Evolutionary conservation across 345 rosid species (phyloP).

Genomic region (Hirschfeldia incana): DNA sequence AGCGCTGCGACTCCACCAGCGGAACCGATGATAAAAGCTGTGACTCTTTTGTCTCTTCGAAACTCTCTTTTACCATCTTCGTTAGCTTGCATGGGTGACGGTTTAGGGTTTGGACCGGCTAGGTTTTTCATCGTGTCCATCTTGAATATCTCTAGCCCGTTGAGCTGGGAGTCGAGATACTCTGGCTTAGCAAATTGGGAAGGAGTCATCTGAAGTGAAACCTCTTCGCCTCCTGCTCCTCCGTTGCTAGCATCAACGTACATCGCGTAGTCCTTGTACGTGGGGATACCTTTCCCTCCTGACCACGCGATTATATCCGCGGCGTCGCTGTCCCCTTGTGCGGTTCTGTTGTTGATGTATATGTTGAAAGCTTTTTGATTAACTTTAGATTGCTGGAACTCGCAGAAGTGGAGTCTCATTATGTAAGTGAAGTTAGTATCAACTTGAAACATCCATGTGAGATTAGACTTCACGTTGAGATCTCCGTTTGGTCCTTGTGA

Average conservation of each 20-base stretch:
- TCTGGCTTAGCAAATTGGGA: slow-evolving; percentile 44
- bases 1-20: slow-evolving; percentile 61
- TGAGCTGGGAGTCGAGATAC: slow-evolving; percentile 53
- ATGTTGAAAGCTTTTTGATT: slow-evolving; percentile 72
- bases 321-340: slow-evolving; percentile 40
- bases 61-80: slow-evolving; percentile 28
- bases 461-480: slow-evolving; percentile 51
- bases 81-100: slow-evolving; percentile 53
- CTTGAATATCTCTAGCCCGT: slow-evolving; percentile 80
- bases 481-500: slow-evolving; percentile 48
- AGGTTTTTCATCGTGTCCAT: slow-evolving; percentile 47
- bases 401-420: slow-evolving; percentile 77
- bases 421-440: slow-evolving; percentile 71
- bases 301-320: slow-evolving; percentile 71
- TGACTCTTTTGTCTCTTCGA: slow-evolving; percentile 28
- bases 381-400: slow-evolving; percentile 43
- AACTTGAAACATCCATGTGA: slow-evolving; percentile 73
- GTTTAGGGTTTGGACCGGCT: slow-evolving; percentile 69
- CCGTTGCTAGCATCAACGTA: slow-evolving; percentile 44
- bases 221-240: slow-evolving; percentile 40
- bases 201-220: slow-evolving; percentile 58
- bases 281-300: slow-evolving; percentile 47
- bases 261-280: slow-evolving; percentile 59
- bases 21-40: slow-evolving; percentile 47
- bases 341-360: slow-evolving; percentile 62